Percentiles rank a stretch among this genome's conserved stretches.
Conservation (phyloP, 768 basidiomycete genomes). For the Kwoniella sp. region DNA sequence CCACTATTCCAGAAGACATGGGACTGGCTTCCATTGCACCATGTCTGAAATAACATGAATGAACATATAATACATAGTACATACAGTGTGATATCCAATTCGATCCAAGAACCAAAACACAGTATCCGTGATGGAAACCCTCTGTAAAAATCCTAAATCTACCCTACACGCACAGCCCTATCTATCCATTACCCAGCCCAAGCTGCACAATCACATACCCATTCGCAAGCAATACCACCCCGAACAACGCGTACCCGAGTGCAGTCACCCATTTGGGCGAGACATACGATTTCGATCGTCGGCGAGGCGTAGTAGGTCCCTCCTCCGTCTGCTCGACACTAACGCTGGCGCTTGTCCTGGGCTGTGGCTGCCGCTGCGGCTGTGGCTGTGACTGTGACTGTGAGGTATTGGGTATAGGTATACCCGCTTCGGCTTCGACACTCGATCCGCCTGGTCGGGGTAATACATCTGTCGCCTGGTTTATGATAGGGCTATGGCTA, state of each 20-base stretch:
- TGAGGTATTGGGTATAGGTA: no score
- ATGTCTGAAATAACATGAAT: no score
- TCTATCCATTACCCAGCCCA: slow-evolving; percentile 56
- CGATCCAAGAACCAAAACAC: no score
- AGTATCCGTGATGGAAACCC: no score
- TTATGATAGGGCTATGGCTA: not conserved
- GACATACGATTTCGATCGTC: slow-evolving; percentile 51
- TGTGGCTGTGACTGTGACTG: not conserved
- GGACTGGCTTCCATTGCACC: no score
- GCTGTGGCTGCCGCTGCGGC: not conserved
- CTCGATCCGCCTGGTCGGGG: not conserved
- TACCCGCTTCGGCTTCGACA: not conserved
- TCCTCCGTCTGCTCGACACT: slow-evolving; percentile 10
- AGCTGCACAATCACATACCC: slow-evolving; percentile 72
- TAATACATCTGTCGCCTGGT: not conserved
- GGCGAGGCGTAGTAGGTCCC: not conserved
- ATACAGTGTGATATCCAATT: no score
- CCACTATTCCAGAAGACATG: no score
- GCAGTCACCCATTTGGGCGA: slow-evolving; percentile 56
- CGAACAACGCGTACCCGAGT: slow-evolving; percentile 66
- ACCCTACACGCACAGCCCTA: not conserved
- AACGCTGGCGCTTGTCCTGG: not conserved
- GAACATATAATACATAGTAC: no score
- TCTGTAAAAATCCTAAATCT: no score
- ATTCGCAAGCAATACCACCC: slow-evolving; percentile 71